Evolutionary conservation across 2,329 filamentous ascomycete species (phyloP).

Genomic region (Arthrobotrys conoides): DNA sequence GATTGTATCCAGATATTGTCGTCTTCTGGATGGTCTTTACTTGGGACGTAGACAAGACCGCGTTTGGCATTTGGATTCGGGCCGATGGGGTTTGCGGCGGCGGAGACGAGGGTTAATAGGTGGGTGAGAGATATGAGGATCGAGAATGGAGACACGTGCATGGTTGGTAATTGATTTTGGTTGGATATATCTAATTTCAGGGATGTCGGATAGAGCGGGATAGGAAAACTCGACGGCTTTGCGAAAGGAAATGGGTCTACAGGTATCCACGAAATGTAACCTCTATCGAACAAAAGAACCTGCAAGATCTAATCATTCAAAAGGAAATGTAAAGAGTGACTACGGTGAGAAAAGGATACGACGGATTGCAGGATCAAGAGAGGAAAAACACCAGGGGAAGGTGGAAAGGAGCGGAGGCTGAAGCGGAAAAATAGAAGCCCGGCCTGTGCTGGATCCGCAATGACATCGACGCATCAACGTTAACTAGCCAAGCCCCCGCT

Average conservation of each 20-base stretch:
- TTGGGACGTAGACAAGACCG: conserved; percentile 79
- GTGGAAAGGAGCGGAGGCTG: conserved; percentile 31
- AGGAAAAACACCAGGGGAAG: neutral
- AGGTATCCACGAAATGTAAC: conserved; percentile 1
- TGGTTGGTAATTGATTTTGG: conserved; percentile 8
- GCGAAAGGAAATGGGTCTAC: neutral
- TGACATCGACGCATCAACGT: conserved; percentile 28
- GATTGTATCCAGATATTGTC: conserved; percentile 75
- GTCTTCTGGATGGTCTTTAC: conserved; percentile 73
- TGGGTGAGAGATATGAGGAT: conserved; percentile 30
- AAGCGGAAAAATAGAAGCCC: conserved; percentile 40
- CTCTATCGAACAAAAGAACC: conserved; percentile 1
- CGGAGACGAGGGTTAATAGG: conserved; percentile 37
- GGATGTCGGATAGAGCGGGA: neutral
- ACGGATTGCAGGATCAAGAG: conserved; percentile 2
- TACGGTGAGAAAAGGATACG: conserved; percentile 26
- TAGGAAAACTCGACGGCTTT: conserved; percentile 3
- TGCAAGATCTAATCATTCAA: neutral
- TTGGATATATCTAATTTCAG: conserved; percentile 15
- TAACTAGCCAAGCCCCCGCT: conserved; percentile 4
- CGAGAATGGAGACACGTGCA: conserved; percentile 27
- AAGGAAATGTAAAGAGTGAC: conserved; percentile 42
- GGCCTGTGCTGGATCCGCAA: conserved; percentile 11
- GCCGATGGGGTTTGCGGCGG: conserved; percentile 53
- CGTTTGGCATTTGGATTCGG: conserved; percentile 72